Conservation (phyloP, 257 asterid genomes). For the Primulina eburnea region DNA sequence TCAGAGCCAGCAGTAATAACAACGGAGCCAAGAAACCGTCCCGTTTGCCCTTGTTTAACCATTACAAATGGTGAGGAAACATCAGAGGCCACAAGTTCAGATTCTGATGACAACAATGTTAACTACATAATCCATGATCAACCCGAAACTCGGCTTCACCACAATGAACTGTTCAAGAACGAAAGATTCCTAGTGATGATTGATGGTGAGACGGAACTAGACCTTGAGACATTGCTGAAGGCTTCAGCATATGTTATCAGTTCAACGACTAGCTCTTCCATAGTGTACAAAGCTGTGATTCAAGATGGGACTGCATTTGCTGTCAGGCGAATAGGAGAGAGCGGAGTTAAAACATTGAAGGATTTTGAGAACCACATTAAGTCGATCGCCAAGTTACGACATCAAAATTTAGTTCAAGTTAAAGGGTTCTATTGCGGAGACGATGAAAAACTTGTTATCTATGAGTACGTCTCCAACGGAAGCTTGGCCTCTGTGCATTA, state of each 20-base stretch:
- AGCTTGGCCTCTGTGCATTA: conserved; percentile 78
- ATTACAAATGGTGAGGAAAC: conserved; percentile 49
- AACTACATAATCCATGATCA: conserved; percentile 20
- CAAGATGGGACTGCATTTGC: conserved; percentile 73
- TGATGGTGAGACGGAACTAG: conserved; percentile 69
- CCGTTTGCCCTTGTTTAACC: conserved; percentile 57
- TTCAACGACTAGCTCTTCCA: conserved; percentile 52
- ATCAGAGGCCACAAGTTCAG: conserved; percentile 57
- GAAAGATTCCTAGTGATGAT: conserved; percentile 64
- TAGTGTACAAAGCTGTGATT: conserved; percentile 85
- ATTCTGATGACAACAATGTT: conserved; percentile 37
- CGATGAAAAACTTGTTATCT: conserved; percentile 81
- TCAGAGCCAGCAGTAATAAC: conserved; percentile 28
- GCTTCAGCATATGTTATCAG: conserved; percentile 92
- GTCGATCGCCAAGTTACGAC: conserved; percentile 66
- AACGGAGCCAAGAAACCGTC: conserved; percentile 32
- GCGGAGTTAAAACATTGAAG: conserved; percentile 47
- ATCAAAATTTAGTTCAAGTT: conserved; percentile 62
- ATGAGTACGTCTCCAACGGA: conserved; percentile 79
- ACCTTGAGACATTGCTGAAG: conserved; percentile 60
- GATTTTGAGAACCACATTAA: conserved; percentile 65
- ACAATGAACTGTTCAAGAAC: conserved; percentile 22
- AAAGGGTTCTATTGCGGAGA: conserved; percentile 90
- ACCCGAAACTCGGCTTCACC: not conserved
- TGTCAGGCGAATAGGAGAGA: conserved; percentile 82